Percentiles rank a stretch among this genome's conserved stretches.
These are phyloP conservation scores for Lepidium didymum DNA, from an alignment of 345 rosid species.

Conservation along the genomic window DNA sequence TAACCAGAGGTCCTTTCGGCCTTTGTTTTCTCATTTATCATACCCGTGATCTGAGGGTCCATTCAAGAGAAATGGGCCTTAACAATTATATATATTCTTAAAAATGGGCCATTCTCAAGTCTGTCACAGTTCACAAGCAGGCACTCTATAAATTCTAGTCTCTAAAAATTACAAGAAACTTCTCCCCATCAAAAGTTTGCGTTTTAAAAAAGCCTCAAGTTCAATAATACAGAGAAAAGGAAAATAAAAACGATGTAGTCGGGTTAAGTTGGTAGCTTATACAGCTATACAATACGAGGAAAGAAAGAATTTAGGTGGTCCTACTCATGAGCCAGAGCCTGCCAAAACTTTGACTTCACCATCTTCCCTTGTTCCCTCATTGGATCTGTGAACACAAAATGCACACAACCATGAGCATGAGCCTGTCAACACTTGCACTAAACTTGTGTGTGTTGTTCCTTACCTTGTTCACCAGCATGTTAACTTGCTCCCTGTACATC, in stretches of 20 bases:
- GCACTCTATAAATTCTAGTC: background rate
- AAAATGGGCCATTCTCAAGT: too few species aligned
- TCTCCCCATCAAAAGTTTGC: background rate
- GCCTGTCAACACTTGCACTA: background rate
- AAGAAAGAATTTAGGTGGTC: background rate
- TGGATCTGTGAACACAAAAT: constrained; percentile 14
- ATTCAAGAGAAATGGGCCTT: too few species aligned
- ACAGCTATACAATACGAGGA: constrained; percentile 15
- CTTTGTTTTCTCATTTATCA: too few species aligned
- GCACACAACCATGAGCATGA: constrained; percentile 12
- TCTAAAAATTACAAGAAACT: constrained; percentile 13
- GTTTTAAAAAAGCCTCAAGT: background rate
- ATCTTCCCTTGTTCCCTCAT: constrained; percentile 18
- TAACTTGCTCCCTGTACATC: constrained; percentile 99
- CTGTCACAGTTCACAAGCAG: too few species aligned
- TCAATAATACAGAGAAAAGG: background rate
- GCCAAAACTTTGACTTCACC: background rate
- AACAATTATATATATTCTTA: too few species aligned
- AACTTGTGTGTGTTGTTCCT: background rate
- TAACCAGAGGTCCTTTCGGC: too few species aligned
- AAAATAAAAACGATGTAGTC: background rate
- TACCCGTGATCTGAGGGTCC: too few species aligned
- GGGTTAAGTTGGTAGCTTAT: background rate
- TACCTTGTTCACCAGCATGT: constrained; percentile 97
- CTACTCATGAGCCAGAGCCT: background rate